phyloP scores from a whole-genome alignment of 2,329 filamentous ascomycete species.

The Claviceps paspali region DNA sequence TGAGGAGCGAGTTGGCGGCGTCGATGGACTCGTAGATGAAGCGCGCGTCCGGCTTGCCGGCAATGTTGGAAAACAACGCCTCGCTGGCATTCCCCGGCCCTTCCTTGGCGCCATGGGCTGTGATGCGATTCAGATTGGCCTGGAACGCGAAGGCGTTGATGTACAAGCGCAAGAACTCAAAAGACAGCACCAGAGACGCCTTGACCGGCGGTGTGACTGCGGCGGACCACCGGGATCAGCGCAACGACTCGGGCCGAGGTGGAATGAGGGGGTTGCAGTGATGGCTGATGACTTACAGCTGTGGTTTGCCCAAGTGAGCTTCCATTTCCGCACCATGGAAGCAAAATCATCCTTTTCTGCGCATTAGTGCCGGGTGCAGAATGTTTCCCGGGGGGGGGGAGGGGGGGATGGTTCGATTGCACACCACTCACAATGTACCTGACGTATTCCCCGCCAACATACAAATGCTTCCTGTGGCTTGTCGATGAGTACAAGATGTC shows the following conservation, averaged over 20 bases:
- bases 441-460: constrained; percentile 56
- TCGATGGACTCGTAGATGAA: constrained; percentile 54
- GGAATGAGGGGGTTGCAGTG: too few species aligned
- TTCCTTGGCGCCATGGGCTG: constrained; percentile 18
- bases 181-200: constrained; percentile 51
- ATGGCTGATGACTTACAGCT: constrained; percentile 45
- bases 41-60: constrained; percentile 44
- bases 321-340: constrained; percentile 53
- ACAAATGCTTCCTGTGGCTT: constrained; percentile 52
- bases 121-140: constrained; percentile 42
- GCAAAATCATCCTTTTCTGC: constrained; percentile 45
- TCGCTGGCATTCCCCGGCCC: constrained; percentile 20
- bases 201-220: constrained; percentile 48
- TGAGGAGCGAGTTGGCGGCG: constrained; percentile 45
- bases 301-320: constrained; percentile 51
- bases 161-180: constrained; percentile 58
- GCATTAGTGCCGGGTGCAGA: neutral
- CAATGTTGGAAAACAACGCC: constrained; percentile 36
- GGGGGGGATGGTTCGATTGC: too few species aligned
- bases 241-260: too few species aligned
- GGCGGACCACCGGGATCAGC: too few species aligned
- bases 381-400: too few species aligned
- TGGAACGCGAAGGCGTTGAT: constrained; percentile 66
- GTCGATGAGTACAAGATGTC: constrained; percentile 60
- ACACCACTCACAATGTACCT: constrained; percentile 41